phyloP scores from a whole-genome alignment of 1,139 yeast genomes.

The Spencermartinsiella ligniputridi region DNA sequence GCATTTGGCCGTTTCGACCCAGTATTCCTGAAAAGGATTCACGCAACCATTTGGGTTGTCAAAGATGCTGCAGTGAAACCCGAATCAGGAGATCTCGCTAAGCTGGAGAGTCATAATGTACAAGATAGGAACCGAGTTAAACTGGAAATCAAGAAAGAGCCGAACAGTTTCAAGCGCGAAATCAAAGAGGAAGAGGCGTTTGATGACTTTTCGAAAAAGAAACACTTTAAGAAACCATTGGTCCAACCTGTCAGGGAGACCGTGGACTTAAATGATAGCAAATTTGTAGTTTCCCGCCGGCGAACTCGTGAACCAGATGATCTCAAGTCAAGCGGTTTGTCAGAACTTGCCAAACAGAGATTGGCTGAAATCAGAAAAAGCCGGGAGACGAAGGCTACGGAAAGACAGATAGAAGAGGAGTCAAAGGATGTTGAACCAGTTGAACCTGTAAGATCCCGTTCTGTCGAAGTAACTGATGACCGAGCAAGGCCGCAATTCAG shows the following conservation, averaged over 20 bases:
- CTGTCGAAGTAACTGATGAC: background rate
- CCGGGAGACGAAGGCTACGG: background rate
- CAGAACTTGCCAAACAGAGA: constrained; percentile 20
- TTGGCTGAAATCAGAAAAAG: constrained; percentile 21
- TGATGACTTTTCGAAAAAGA: background rate
- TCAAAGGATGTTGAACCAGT: too few relatives aligned
- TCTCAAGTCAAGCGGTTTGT: constrained; percentile 10
- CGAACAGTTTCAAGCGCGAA: constrained; percentile 4
- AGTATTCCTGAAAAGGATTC: constrained; percentile 19
- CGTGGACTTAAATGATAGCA: constrained; percentile 8
- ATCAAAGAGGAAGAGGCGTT: background rate
- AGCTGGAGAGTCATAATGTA: too few relatives aligned
- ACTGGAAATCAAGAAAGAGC: constrained; percentile 2
- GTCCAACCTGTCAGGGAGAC: constrained; percentile 10
- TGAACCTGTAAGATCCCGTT: background rate
- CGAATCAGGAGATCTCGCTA: constrained; percentile 1
- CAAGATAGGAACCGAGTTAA: constrained; percentile 3
- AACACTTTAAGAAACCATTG: constrained; percentile 1
- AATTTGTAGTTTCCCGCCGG: background rate
- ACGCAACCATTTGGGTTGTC: background rate
- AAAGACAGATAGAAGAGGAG: constrained; percentile 2
- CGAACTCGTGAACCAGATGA: background rate
- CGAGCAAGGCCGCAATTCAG: background rate
- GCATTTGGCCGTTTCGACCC: constrained; percentile 30
- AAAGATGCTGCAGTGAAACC: background rate